Evolutionary conservation across 2,329 filamentous ascomycete genomes (phyloP), one percentile per base, ranked within the genome.

Genomic region (Macroventuria anomochaeta): DNA sequence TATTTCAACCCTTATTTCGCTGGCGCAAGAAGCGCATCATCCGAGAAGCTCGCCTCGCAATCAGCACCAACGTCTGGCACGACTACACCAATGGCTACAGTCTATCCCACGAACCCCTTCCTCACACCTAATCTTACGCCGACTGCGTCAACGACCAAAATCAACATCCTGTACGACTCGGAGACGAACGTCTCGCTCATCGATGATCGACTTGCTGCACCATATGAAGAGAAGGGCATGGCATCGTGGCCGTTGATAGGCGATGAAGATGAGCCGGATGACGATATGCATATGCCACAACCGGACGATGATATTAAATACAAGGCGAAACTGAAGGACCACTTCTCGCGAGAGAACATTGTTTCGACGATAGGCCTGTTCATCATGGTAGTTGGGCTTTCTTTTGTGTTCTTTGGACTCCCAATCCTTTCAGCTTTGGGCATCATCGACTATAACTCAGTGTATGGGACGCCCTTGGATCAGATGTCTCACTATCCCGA

Each of bases 261-360:
- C 12, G 77, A 83, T 54, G 76, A 82, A 54, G 74, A 77, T 40
- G 82, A 84, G 62, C 75, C 76, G 21, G 82, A 84, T 56, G 82
- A 84, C 56, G 78, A 80, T 21, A 76, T 83, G 68, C 82, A 84
- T 53, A 79, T 81, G 73, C 81, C 82, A 8, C 71, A 73, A 39
- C 77, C 77, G 41, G 79, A 82, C 57, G 78, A 81, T 47, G 80
- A 82, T 53, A 71, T 76, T 52, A 68, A 61, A 34, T 75, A 74
- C 65, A 80, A 75, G 58, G 68, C 78, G 7, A 75, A 64, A 13
- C 68, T 75, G 53, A 74, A 68, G 41, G 80, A 83, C 18, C 78
- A 79, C 57, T 79, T 81, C 43, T 69, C 74, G 7, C 72, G 71
- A 39, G 75, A 75, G 11, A 77, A 75, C 43, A 70, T 81, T 40